Conservation (phyloP, 495 filamentous ascomycete species). For the Rhypophila decipiens region DNA sequence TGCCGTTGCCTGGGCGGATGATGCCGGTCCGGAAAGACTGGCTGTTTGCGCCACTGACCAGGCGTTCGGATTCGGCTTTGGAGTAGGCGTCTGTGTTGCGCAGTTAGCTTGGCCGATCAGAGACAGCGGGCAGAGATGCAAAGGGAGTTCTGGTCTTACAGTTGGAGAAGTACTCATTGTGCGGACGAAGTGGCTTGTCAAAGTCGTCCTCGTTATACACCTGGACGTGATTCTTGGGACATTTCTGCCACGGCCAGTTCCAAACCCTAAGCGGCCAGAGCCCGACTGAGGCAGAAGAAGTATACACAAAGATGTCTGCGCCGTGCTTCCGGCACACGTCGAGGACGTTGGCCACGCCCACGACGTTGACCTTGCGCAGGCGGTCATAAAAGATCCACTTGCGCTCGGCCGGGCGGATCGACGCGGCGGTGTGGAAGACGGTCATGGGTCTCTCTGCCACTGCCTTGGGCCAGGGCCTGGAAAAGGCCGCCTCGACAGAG, state of each 20-base stretch:
- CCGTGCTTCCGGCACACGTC: conserved; percentile 33
- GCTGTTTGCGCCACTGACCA: conserved; percentile 43
- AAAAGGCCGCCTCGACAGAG: conserved; percentile 41
- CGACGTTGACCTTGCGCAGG: conserved; percentile 49
- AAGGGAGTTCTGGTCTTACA: conserved; percentile 22
- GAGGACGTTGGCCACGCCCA: conserved; percentile 53
- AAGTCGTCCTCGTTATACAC: conserved; percentile 41
- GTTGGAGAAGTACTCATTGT: conserved; percentile 48
- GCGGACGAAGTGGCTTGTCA: conserved; percentile 35
- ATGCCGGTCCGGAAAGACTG: conserved; percentile 48
- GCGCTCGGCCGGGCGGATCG: conserved; percentile 46
- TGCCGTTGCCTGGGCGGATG: conserved; percentile 52
- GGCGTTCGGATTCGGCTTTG: conserved; percentile 48
- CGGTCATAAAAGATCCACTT: conserved; percentile 37
- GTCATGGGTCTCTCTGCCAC: conserved; percentile 45
- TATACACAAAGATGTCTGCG: conserved; percentile 51
- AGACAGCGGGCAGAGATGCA: background rate
- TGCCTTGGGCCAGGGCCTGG: conserved; percentile 41
- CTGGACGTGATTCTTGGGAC: conserved; percentile 36
- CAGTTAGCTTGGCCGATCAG: background rate
- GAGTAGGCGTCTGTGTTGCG: conserved; percentile 29
- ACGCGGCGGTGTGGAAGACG: conserved; percentile 53
- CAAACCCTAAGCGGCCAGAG: conserved; percentile 40
- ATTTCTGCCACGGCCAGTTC: conserved; percentile 41
- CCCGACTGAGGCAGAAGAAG: conserved; percentile 49